A percentile compares a stretch with the other conserved stretches of the same genome.
phyloP scores from a whole-genome alignment of 2,329 filamentous ascomycete genomes.

The Fusarium udum region DNA sequence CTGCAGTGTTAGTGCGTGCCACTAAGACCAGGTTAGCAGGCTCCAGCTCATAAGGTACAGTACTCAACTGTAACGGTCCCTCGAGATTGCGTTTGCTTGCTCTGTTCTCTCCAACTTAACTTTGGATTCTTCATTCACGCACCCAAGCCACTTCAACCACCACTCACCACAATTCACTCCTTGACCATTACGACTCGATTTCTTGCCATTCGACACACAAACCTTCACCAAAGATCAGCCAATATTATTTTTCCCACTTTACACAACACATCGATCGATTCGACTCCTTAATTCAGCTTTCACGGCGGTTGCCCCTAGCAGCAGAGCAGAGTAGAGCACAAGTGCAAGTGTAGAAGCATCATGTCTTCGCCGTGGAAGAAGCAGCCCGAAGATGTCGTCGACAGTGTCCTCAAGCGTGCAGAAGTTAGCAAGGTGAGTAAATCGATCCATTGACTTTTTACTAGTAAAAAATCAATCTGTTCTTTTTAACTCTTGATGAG shows the following conservation, averaged over 20 bases:
- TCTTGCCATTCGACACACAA: slow-evolving; percentile 15
- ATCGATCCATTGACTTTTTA: not conserved
- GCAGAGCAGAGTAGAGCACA: slow-evolving; percentile 28
- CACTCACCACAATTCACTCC: slow-evolving; percentile 31
- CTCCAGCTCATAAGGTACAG: slow-evolving; percentile 19
- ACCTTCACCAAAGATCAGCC: not conserved
- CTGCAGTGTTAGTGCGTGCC: slow-evolving; percentile 17
- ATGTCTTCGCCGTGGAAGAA: slow-evolving; percentile 72
- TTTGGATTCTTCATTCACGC: slow-evolving; percentile 25
- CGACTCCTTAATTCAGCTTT: not conserved
- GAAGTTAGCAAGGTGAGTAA: slow-evolving; percentile 77
- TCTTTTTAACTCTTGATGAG: not conserved
- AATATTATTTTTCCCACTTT: not conserved
- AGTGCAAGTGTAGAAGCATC: slow-evolving; percentile 32
- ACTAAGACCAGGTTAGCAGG: slow-evolving; percentile 21
- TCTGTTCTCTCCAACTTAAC: slow-evolving; percentile 18
- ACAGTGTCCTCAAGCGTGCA: slow-evolving; percentile 75
- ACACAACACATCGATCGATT: slow-evolving; percentile 4
- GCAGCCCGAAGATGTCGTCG: slow-evolving; percentile 71
- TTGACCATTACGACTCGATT: slow-evolving; percentile 14
- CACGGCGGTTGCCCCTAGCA: slow-evolving; percentile 36
- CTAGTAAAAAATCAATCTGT: not conserved
- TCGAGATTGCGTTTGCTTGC: slow-evolving; percentile 14
- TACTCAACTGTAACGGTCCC: slow-evolving; percentile 20
- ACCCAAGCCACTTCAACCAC: slow-evolving; percentile 17